Base-by-base conservation (phyloP, 2,329 filamentous ascomycete species). In the Pseudogymnoascus sp. region DNA sequence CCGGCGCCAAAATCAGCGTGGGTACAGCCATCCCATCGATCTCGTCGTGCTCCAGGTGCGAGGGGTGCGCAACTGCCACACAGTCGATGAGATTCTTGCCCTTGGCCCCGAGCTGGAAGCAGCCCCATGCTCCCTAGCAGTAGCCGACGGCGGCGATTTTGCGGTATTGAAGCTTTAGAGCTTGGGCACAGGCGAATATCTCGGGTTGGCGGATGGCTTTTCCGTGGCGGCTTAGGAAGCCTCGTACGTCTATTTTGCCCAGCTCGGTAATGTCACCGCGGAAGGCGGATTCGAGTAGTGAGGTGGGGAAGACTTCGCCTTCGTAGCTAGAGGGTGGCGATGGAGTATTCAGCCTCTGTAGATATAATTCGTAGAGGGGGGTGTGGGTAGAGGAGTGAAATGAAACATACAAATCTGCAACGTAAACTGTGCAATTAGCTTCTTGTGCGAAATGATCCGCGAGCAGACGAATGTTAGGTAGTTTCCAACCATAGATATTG, bases 1-100 rank as follows among this genome's bases (percentile, higher is more conserved):
- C 80, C 0, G 82, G 80, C 1, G 80, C 79, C 6, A 84, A 67
- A 4, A 83, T 71, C 72, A 84, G 82, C n/a, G 79, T 73, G 0
- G 82, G 80, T 0, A 82, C 80, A 1, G 59, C 71, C 1, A 82
- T 68, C 0, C 69, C 73, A 13, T 79, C 75, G 17, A 84, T 77
- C 63, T 84, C 82, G 17, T 71, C 67, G 64, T 77, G 74, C 0
- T 72, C 77, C 21, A 82, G 63, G 42, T 76, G 66, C 0, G 74
- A 76, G 31, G 68, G 68, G 61, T 69, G 68, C 6, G 59, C 68
- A 7, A 59, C 37, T 4, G 65, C 42, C 13, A 69, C 66, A 46
- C 66, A 68, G 40, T 69, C 67, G 1, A 69, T 61, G 7, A 69
- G 64, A 11, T 64, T 19, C 26, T 68, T 44, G 23, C 64, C 63